A percentile compares a stretch with the other conserved stretches of the same genome.
These are phyloP conservation scores for Ormosia emarginata DNA, from an alignment of 306 rosid genomes.

Conservation along the genomic window DNA sequence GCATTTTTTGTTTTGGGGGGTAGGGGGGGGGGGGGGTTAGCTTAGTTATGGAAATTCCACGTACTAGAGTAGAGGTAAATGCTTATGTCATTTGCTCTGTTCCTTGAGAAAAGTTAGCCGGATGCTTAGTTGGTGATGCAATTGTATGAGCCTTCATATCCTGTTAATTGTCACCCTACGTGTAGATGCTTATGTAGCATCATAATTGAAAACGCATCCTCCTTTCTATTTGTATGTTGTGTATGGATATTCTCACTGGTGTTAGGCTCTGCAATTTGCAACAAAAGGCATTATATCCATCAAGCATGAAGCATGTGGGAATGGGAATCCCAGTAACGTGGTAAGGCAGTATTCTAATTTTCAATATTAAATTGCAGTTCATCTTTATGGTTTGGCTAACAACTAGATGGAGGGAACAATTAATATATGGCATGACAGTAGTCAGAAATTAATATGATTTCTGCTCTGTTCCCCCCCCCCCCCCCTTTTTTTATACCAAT, in stretches of 20 bases:
- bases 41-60: not conserved
- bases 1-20: not conserved
- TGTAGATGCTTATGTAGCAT: not conserved
- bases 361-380: not conserved
- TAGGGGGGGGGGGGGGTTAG: not conserved
- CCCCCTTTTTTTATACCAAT: not conserved
- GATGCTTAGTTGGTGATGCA: constrained; percentile 26
- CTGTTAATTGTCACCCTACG: constrained; percentile 19
- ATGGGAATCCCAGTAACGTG: constrained; percentile 21
- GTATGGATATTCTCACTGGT: constrained; percentile 8
- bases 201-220: constrained; percentile 14
- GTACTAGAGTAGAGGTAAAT: not conserved
- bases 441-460: not conserved
- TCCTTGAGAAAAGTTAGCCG: not conserved
- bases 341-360: not conserved
- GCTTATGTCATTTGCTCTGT: constrained; percentile 21
- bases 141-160: constrained; percentile 18
- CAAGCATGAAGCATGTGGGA: not conserved
- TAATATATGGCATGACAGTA: not conserved
- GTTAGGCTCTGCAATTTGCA: constrained; percentile 26
- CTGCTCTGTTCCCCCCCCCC: not conserved
- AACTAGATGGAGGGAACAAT: not conserved
- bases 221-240: not conserved
- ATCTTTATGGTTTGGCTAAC: not conserved
- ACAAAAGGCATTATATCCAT: constrained; percentile 8